Conservation (phyloP, 1,139 yeast genomes). For the Taphrina deformans region DNA sequence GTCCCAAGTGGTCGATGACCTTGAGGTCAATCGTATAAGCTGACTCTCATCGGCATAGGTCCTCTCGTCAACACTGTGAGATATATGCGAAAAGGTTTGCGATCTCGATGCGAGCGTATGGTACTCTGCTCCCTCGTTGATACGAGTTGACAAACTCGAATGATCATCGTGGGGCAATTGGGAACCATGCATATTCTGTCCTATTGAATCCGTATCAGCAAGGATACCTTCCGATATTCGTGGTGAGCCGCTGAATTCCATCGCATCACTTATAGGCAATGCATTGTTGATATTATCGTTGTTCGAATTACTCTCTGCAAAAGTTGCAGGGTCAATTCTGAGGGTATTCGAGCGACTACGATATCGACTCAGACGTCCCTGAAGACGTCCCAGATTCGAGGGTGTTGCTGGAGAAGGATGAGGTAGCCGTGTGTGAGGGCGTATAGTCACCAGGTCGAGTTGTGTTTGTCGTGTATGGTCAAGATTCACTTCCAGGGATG, state of each 20-base stretch:
- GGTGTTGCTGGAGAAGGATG: not conserved
- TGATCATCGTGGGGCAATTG: not conserved
- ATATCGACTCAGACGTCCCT: not conserved
- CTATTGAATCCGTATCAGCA: not conserved
- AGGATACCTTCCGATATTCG: not conserved
- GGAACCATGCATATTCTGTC: not conserved
- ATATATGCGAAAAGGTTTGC: not conserved
- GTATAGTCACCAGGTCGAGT: not conserved
- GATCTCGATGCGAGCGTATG: not conserved
- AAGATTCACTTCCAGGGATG: not conserved
- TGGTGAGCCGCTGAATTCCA: not conserved
- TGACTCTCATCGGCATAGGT: not conserved
- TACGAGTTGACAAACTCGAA: not conserved
- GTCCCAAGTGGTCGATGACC: conserved; percentile 61
- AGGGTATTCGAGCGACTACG: not conserved
- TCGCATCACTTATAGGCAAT: not conserved
- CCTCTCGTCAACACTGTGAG: not conserved
- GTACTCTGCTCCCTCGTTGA: not conserved
- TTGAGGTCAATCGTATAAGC: not conserved
- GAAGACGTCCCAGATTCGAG: not conserved
- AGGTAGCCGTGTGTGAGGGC: not conserved
- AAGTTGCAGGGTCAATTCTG: not conserved
- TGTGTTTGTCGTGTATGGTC: not conserved
- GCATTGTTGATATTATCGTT: not conserved
- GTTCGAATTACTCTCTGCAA: not conserved